A percentile compares a stretch with the other conserved stretches of the same genome.
These are phyloP conservation scores for Ustulina deusta DNA, from an alignment of 2,329 filamentous ascomycete species.

Conservation along the genomic window DNA sequence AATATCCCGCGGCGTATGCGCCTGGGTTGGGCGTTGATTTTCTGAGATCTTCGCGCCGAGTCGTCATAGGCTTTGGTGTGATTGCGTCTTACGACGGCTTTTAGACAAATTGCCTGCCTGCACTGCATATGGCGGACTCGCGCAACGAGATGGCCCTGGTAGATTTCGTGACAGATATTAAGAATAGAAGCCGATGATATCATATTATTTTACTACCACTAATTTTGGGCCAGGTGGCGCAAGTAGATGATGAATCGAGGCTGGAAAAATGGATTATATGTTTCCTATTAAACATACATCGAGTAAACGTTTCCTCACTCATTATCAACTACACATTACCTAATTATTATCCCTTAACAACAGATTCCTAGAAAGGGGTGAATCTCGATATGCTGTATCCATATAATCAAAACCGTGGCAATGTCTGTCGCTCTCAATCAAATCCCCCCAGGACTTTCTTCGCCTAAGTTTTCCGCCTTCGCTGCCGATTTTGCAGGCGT, in stretches of 20 bases:
- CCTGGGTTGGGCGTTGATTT: slow-evolving; percentile 13
- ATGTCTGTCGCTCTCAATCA: slow-evolving; percentile 1
- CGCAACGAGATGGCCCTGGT: not conserved
- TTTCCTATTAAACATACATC: not conserved
- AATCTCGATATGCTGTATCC: not conserved
- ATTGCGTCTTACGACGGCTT: slow-evolving; percentile 8
- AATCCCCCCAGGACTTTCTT: not conserved
- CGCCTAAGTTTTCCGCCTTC: not conserved
- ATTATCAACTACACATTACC: slow-evolving; percentile 15
- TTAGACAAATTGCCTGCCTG: not conserved
- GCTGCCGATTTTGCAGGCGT: not conserved
- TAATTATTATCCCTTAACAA: not conserved
- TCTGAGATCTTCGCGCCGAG: not conserved
- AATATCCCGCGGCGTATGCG: slow-evolving; percentile 21
- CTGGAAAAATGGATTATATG: not conserved
- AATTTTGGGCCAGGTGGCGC: not conserved
- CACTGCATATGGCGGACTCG: not conserved
- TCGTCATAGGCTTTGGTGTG: not conserved
- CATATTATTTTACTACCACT: not conserved
- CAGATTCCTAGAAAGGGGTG: not conserved
- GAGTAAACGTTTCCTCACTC: not conserved
- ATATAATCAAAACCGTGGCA: not conserved
- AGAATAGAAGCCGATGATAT: not conserved
- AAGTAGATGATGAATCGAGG: not conserved
- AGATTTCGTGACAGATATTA: not conserved